Evolutionary conservation across 2,329 filamentous ascomycete genomes (phyloP).

Genomic region (Bipolaris victoriae): DNA sequence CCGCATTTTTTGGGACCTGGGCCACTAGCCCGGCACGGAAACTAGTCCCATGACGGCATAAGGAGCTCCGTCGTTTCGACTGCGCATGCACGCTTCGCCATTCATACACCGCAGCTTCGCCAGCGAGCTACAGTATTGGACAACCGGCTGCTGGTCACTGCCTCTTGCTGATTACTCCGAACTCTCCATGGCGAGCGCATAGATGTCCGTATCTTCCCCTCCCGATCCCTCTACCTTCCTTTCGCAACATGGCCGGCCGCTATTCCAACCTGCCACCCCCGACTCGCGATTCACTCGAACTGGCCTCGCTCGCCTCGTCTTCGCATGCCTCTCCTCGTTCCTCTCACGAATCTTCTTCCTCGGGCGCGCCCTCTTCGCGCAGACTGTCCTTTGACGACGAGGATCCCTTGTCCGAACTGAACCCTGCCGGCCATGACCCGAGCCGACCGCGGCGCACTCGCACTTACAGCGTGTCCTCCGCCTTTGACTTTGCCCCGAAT

Average conservation of each 20-base stretch:
- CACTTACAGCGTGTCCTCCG: conserved; percentile 88
- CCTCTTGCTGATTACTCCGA: conserved; percentile 12
- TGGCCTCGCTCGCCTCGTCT: conserved; percentile 90
- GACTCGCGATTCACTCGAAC: conserved; percentile 90
- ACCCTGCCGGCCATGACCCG: conserved; percentile 59
- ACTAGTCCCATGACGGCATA: conserved; percentile 32
- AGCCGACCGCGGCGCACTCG: conserved; percentile 60
- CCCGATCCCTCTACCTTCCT: conserved; percentile 8
- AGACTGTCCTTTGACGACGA: conserved; percentile 87
- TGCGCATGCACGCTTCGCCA: conserved; percentile 27
- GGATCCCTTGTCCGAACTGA: conserved; percentile 69
- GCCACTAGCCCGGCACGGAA: conserved; percentile 19
- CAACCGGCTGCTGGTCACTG: conserved; percentile 21
- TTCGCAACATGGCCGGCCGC: conserved; percentile 46
- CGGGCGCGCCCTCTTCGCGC: conserved; percentile 91
- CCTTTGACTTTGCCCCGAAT: conserved; percentile 93
- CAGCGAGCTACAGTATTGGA: conserved; percentile 2
- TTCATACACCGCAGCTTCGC: conserved; percentile 19
- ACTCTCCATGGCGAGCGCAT: conserved; percentile 35
- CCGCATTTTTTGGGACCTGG: conserved; percentile 20
- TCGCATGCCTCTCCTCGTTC: conserved; percentile 69
- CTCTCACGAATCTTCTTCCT: conserved; percentile 75
- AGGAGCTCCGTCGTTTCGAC: conserved; percentile 23
- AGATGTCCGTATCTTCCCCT: conserved; percentile 20
- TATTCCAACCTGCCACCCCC: conserved; percentile 49